A percentile compares a stretch with the other conserved stretches of the same genome.
These are phyloP conservation scores for Niveomyces coronatus DNA, from an alignment of 2,329 filamentous ascomycete genomes.

Conservation along the genomic window DNA sequence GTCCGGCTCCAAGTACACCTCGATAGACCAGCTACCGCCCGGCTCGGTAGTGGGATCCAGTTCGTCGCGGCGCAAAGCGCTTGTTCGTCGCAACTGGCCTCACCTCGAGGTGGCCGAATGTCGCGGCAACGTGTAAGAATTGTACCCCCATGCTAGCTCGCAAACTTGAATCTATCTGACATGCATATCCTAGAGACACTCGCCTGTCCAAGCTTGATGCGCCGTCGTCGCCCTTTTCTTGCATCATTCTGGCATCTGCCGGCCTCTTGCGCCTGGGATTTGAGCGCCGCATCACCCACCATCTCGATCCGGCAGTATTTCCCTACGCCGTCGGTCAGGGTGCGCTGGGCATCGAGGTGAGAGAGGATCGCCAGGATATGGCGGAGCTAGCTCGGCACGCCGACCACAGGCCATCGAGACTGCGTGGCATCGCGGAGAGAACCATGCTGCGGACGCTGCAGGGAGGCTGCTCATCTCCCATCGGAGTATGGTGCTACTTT, in stretches of 20 bases:
- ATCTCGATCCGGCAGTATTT: conserved; percentile 7
- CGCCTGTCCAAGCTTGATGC: conserved; percentile 12
- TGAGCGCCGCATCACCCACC: conserved; percentile 10
- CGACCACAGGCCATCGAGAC: conserved; percentile 11
- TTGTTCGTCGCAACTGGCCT: conserved; percentile 10
- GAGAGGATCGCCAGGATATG: conserved; percentile 6
- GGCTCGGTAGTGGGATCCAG: conserved; percentile 11
- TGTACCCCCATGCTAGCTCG: neutral
- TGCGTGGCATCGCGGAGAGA: conserved; percentile 10
- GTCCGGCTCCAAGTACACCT: conserved; percentile 4
- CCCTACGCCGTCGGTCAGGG: conserved; percentile 12
- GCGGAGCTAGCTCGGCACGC: conserved; percentile 5
- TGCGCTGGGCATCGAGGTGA: conserved; percentile 11
- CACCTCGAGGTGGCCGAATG: conserved; percentile 11
- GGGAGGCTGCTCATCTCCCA: conserved; percentile 12
- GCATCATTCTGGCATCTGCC: conserved; percentile 11
- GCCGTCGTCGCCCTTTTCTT: conserved; percentile 8
- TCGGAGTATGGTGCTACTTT: conserved; percentile 6
- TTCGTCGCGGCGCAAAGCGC: conserved; percentile 9
- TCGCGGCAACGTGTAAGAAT: conserved; percentile 12
- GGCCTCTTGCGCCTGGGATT: conserved; percentile 10
- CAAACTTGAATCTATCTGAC: neutral
- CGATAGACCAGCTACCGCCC: conserved; percentile 10
- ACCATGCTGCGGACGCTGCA: conserved; percentile 12
- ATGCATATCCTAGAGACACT: conserved; percentile 10